Conservation (phyloP, 2,329 filamentous ascomycete species). For the Aspergillus awamori region DNA sequence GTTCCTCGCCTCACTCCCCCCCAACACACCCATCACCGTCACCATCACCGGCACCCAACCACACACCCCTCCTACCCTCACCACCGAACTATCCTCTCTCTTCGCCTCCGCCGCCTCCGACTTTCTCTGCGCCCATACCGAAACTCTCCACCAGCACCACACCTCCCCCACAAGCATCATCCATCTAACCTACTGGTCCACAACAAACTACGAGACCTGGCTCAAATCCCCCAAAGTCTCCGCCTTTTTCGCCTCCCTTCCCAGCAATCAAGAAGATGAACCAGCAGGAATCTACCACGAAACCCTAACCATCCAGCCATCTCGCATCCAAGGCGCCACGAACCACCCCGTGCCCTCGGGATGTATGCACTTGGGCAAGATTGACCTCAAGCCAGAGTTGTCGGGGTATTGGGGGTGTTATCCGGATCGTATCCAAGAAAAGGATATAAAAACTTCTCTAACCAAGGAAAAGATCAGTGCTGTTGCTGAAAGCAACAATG, state of each 20-base stretch:
- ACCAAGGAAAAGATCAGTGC: background rate
- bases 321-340: slow-evolving; percentile 17
- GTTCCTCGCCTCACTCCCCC: slow-evolving; percentile 4
- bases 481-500: background rate
- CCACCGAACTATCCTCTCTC: slow-evolving; percentile 2
- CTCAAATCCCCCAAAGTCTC: slow-evolving; percentile 16
- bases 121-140: slow-evolving; percentile 9
- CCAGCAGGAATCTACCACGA: slow-evolving; percentile 23
- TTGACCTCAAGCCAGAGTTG: slow-evolving; percentile 10
- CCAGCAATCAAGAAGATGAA: background rate
- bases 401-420: slow-evolving; percentile 26
- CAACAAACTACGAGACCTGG: slow-evolving; percentile 15
- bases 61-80: background rate
- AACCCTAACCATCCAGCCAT: slow-evolving; percentile 14
- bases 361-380: slow-evolving; percentile 12
- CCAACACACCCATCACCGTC: slow-evolving; percentile 8
- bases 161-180: slow-evolving; percentile 26
- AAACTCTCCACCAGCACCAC: slow-evolving; percentile 15
- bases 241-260: slow-evolving; percentile 19
- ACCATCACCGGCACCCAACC: slow-evolving; percentile 21
- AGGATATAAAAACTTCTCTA: background rate
- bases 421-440: slow-evolving; percentile 16
- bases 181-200: slow-evolving; percentile 22
- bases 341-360: slow-evolving; percentile 13
- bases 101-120: slow-evolving; percentile 1